Percentiles rank a stretch among this genome's conserved stretches.
Conservation (phyloP, 768 basidiomycete species). For the Dacryopinax primogenitus region DNA sequence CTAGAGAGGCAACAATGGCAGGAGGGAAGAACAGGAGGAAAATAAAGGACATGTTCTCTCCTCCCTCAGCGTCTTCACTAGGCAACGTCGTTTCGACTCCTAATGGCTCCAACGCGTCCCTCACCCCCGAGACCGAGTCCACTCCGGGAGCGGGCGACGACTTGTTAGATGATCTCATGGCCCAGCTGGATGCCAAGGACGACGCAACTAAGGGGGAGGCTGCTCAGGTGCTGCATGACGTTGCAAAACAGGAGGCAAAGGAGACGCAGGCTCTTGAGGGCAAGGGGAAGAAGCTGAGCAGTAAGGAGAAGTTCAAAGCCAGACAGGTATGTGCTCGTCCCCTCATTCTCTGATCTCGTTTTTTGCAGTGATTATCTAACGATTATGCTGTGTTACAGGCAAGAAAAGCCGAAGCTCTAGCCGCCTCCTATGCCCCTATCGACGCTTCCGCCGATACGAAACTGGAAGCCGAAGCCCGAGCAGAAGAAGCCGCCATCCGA, state of each 20-base stretch:
- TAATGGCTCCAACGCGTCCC: too few species aligned
- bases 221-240: conserved; percentile 37
- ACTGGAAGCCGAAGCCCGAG: conserved; percentile 49
- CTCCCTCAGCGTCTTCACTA: conserved; percentile 21
- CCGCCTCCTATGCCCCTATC: conserved; percentile 38
- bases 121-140: too few species aligned
- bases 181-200: conserved; percentile 59
- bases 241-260: conserved; percentile 28
- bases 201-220: conserved; percentile 39
- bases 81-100: too few species aligned
- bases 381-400: conserved; percentile 35
- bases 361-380: neutral
- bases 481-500: conserved; percentile 54
- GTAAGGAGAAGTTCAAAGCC: conserved; percentile 54
- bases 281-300: conserved; percentile 22
- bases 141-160: too few species aligned
- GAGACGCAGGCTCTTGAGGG: conserved; percentile 23
- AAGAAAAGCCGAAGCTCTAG: conserved; percentile 54
- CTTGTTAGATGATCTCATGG: conserved; percentile 61
- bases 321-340: conserved; percentile 42
- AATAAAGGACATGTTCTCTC: conserved; percentile 35
- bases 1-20: neutral
- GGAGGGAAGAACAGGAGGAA: conserved; percentile 44
- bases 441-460: conserved; percentile 49
- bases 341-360: neutral